Percentiles rank a stretch among this genome's conserved stretches.
Conservation (phyloP, 768 basidiomycete genomes). For the Scleroderma bovista region DNA sequence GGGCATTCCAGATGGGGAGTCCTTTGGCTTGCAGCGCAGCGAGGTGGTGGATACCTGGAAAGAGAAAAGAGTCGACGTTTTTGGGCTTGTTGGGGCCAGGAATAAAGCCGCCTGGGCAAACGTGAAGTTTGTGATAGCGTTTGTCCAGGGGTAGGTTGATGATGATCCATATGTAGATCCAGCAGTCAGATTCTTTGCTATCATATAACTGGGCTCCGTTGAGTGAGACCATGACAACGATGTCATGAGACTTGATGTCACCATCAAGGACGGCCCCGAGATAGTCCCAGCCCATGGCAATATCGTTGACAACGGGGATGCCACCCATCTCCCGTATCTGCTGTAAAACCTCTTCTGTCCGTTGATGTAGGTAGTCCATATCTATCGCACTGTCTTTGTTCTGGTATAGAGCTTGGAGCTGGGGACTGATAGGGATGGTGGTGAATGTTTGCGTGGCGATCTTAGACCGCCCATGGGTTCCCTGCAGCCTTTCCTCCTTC, state of each 20-base stretch:
- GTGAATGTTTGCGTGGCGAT: slow-evolving; percentile 27
- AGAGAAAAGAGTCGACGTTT: slow-evolving; percentile 28
- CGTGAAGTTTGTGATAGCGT: slow-evolving; percentile 7
- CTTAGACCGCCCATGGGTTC: slow-evolving; percentile 2
- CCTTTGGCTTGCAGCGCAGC: slow-evolving; percentile 23
- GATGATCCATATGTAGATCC: slow-evolving; percentile 36
- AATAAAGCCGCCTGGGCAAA: slow-evolving; percentile 12
- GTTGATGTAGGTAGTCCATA: slow-evolving; percentile 25
- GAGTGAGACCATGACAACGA: slow-evolving; percentile 31
- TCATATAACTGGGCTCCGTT: slow-evolving; percentile 35
- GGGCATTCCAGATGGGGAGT: slow-evolving; percentile 29
- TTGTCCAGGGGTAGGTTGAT: slow-evolving; percentile 22
- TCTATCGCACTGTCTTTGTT: slow-evolving; percentile 14
- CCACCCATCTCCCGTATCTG: slow-evolving; percentile 3
- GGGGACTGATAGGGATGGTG: slow-evolving; percentile 39
- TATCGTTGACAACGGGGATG: background rate
- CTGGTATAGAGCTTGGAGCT: slow-evolving; percentile 35
- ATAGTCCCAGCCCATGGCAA: slow-evolving; percentile 7
- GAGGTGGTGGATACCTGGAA: slow-evolving; percentile 25
- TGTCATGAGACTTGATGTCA: slow-evolving; percentile 16
- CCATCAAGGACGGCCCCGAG: slow-evolving; percentile 3
- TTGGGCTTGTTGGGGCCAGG: slow-evolving; percentile 30
- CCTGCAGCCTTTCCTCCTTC: slow-evolving; percentile 6
- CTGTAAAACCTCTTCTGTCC: slow-evolving; percentile 9
- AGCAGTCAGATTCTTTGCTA: slow-evolving; percentile 18